phyloP scores from a whole-genome alignment of 306 rosid species.

The Luffa aegyptiaca region DNA sequence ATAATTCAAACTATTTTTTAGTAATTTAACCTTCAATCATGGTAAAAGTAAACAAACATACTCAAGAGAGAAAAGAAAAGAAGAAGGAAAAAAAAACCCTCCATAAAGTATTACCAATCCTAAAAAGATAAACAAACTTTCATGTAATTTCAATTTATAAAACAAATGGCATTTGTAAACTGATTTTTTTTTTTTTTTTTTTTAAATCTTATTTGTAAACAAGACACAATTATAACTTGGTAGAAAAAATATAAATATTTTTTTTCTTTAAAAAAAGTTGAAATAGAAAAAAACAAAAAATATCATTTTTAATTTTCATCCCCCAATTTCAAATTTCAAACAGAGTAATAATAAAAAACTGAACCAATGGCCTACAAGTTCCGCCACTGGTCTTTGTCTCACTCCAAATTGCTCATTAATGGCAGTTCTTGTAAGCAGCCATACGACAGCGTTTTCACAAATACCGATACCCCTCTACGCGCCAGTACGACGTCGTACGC shows the following conservation, averaged over 20 bases:
- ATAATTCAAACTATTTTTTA: too few relatives aligned
- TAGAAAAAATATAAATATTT: neutral
- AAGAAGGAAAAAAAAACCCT: neutral
- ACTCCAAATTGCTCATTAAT: constrained; percentile 6
- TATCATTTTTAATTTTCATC: neutral
- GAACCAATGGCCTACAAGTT: neutral
- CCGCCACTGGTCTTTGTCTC: constrained; percentile 2
- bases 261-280: neutral
- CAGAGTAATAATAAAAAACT: neutral
- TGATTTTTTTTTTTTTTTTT: too few relatives aligned
- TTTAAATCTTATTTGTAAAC: neutral
- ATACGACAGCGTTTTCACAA: constrained; percentile 7
- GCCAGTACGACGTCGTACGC: constrained; percentile 1
- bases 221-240: neutral
- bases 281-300: neutral
- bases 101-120: neutral
- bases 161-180: too few relatives aligned
- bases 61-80: too few relatives aligned
- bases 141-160: neutral
- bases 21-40: too few relatives aligned
- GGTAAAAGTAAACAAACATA: too few relatives aligned
- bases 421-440: neutral
- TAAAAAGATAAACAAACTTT: neutral
- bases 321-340: constrained; percentile 8
- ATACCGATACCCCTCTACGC: constrained; percentile 5